Base-by-base conservation (phyloP, 352 stramenopile genomes). In the Globisporangium lucens region DNA sequence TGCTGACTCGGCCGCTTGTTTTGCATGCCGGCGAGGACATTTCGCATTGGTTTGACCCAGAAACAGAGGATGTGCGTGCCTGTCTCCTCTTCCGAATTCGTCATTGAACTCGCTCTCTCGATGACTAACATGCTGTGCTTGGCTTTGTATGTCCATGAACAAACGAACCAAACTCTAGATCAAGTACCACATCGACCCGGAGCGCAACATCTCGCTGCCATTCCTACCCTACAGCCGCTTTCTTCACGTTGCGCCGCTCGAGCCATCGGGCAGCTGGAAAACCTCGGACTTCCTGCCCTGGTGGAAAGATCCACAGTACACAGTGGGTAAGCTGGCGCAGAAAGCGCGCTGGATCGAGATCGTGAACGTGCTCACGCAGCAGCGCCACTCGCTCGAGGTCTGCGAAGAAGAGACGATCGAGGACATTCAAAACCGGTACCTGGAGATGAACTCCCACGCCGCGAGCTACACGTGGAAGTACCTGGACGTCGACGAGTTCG, bases 381-480 rank as follows among this genome's bases (percentile, higher is more conserved):
- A 97, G 69, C 74, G 67, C 33, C 84, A 96, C 63, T 73, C 82
- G 15, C 78, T 98, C 12, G 73, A 93, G 57, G 89, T 98, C 17
- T 96, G 90, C 66, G 82, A 74, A 29, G 90, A 97, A 68, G 91
- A 98, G 61, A 95, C 91, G 10, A 80, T 97, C 27, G 72, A 82
- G 3, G 91, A 97, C 38, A 97, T 98, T 58, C 90, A 94, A 63
- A 80, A 73, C 27, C 87, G 93, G 36, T 98, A 97, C 74, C 69
- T 94, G 20, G 62, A 75, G 35, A 85, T 87, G 62, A 98, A 98
- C 69, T 80, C 88, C 9, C 93, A 98, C 65, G 92, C 92, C 17
- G 77, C 43, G 15, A 98, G 90, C 78, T 98, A 98, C 76, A 98
- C 91, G 57, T 98, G 93, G 93, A 98, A 98, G 70, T 77, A 76